phyloP scores from a whole-genome alignment of 1,284 basidiomycete species.

The Microbotryum scabiosae region DNA sequence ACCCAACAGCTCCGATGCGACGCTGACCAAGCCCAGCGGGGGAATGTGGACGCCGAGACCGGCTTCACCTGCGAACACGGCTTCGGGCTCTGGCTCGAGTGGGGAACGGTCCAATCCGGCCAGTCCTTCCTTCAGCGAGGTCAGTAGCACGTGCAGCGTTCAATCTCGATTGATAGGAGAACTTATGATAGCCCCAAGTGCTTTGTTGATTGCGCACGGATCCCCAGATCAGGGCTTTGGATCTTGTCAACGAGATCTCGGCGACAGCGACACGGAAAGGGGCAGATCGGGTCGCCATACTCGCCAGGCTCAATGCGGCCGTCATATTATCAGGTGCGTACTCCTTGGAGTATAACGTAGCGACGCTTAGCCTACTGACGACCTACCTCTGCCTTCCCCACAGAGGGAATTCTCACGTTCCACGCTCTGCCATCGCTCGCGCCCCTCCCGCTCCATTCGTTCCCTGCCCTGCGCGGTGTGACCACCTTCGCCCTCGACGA shows the following conservation, averaged over 20 bases:
- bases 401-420: constrained; percentile 66
- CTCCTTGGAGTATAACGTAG: not conserved
- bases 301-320: constrained; percentile 27
- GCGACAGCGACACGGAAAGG: constrained; percentile 15
- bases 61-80: not conserved
- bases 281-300: constrained; percentile 15
- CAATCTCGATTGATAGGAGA: constrained; percentile 3
- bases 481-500: constrained; percentile 71
- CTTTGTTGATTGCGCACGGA: too few species aligned
- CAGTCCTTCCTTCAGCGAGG: not conserved
- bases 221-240: not conserved
- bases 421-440: constrained; percentile 71
- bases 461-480: constrained; percentile 70
- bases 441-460: constrained; percentile 50
- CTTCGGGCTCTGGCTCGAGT: not conserved
- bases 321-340: constrained; percentile 28
- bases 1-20: not conserved
- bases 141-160: not conserved
- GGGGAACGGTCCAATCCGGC: not conserved
- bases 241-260: constrained; percentile 17
- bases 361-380: not conserved
- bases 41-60: not conserved
- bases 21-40: constrained; percentile 1
- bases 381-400: not conserved
- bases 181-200: not conserved